Evolutionary conservation across 768 basidiomycete species (phyloP).

Genomic region (Mycena haematopus): DNA sequence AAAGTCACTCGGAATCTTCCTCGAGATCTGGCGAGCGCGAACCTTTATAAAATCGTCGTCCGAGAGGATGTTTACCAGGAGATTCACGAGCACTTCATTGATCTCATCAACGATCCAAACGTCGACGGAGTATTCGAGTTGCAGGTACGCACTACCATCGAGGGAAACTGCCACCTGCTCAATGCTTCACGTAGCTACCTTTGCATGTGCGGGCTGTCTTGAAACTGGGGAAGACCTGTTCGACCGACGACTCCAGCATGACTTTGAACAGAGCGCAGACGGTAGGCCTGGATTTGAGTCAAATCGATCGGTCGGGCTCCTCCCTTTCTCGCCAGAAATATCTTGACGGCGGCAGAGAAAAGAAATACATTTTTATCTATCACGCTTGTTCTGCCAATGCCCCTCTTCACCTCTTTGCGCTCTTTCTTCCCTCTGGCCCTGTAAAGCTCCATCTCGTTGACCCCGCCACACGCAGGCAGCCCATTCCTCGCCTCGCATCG

Average conservation of each 20-base stretch:
- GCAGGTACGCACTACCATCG: constrained; percentile 60
- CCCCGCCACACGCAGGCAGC: constrained; percentile 84
- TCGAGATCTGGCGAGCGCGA: constrained; percentile 72
- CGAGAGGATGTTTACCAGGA: constrained; percentile 85
- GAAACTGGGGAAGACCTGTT: constrained; percentile 84
- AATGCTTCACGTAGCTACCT: constrained; percentile 64
- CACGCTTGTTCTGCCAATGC: constrained; percentile 79
- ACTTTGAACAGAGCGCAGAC: constrained; percentile 86
- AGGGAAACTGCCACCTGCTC: constrained; percentile 2
- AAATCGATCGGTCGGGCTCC: constrained; percentile 70
- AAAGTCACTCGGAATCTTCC: constrained; percentile 82
- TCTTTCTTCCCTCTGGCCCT: constrained; percentile 76
- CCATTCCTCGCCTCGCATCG: constrained; percentile 77
- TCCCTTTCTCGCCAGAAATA: constrained; percentile 72
- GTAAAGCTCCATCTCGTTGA: constrained; percentile 91
- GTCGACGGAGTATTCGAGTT: constrained; percentile 95
- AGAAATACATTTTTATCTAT: constrained; percentile 87
- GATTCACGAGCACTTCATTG: constrained; percentile 89
- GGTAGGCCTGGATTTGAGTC: constrained; percentile 80
- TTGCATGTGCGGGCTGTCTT: constrained; percentile 82
- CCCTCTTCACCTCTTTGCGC: constrained; percentile 84
- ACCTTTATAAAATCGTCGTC: constrained; percentile 85
- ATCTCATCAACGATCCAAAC: constrained; percentile 91
- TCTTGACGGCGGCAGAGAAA: constrained; percentile 69
- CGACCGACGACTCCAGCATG: constrained; percentile 64